phyloP scores from a whole-genome alignment of 768 basidiomycete genomes.

The Leccinum incarnatum region DNA sequence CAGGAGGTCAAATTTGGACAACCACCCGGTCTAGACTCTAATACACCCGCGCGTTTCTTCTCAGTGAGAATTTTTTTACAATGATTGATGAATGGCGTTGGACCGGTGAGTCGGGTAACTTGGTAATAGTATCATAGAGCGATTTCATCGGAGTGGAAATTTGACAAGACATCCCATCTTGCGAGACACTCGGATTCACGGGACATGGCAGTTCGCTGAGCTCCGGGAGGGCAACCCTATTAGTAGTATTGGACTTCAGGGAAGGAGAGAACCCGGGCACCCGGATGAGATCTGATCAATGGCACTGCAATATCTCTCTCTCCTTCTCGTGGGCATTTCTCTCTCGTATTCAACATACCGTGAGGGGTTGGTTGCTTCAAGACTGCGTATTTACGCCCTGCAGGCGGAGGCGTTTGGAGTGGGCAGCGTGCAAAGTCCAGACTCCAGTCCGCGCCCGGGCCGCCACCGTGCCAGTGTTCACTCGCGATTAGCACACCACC shows the following conservation, averaged over 20 bases:
- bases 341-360: not conserved
- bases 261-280: not conserved
- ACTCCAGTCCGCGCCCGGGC: not conserved
- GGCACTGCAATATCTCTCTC: not conserved
- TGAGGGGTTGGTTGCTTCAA: not conserved
- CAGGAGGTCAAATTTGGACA: not conserved
- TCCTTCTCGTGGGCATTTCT: not conserved
- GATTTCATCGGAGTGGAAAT: not conserved
- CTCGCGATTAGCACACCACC: not conserved
- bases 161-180: not conserved
- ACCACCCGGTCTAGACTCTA: not conserved
- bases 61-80: not conserved
- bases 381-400: not conserved
- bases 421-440: not conserved
- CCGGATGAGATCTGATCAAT: not conserved
- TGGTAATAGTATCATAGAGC: not conserved
- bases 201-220: not conserved
- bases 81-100: not conserved
- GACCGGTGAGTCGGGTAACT: not conserved
- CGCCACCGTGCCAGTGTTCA: not conserved
- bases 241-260: not conserved
- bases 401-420: not conserved
- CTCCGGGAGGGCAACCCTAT: not conserved
- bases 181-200: not conserved
- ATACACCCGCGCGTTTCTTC: not conserved